phyloP scores from a whole-genome alignment of 257 asterid genomes.

The Echites panduratus region DNA sequence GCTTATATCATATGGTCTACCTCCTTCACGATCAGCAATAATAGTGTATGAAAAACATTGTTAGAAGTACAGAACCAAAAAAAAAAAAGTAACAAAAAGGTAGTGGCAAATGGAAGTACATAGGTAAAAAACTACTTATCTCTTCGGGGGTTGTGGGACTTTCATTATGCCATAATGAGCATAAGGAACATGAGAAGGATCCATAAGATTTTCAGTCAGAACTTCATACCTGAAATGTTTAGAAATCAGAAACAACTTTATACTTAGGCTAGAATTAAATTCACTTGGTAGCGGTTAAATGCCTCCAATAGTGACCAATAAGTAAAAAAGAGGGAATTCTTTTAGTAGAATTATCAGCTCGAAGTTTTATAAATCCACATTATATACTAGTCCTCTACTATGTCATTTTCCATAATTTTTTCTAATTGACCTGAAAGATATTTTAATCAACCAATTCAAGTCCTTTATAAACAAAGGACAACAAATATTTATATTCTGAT shows the following conservation, averaged over 20 bases:
- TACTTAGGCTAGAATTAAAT: background rate
- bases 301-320: background rate
- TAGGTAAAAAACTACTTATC: conserved; percentile 51
- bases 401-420: no score
- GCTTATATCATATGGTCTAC: conserved; percentile 57
- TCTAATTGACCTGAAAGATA: background rate
- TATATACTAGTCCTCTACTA: background rate
- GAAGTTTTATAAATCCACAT: background rate
- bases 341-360: background rate
- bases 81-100: background rate
- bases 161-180: conserved; percentile 86
- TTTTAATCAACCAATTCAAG: background rate
- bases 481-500: background rate
- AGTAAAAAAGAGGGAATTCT: background rate
- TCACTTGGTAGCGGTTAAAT: background rate
- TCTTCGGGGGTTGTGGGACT: conserved; percentile 45
- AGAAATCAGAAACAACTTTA: conserved; percentile 6
- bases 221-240: conserved; percentile 60
- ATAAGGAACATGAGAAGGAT: conserved; percentile 91
- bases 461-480: background rate
- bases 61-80: conserved; percentile 25
- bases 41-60: conserved; percentile 43
- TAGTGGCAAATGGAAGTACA: conserved; percentile 9
- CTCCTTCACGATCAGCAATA: conserved; percentile 91
- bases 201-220: conserved; percentile 90